Conservation (phyloP, 805 yeast species). For the Grigorovia humatica region DNA sequence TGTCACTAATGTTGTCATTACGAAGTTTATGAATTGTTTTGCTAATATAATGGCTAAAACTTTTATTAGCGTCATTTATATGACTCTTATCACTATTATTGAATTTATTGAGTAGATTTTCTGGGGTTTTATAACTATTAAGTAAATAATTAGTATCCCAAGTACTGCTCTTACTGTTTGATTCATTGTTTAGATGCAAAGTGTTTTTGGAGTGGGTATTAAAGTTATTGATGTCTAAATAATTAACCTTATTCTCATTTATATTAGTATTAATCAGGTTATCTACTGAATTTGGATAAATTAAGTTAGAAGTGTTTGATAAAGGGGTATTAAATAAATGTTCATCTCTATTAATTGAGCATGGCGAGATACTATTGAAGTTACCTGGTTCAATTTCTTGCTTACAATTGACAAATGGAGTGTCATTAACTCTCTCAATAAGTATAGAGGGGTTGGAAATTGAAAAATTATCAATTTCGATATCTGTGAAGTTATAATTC, state of each 20-base stretch:
- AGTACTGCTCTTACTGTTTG: background rate
- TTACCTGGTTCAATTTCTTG: background rate
- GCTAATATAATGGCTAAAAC: background rate
- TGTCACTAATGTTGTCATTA: background rate
- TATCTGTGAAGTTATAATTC: no score
- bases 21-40: background rate
- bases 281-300: background rate
- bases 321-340: background rate
- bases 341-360: background rate
- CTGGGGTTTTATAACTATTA: background rate
- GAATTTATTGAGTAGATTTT: background rate
- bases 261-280: background rate
- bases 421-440: no score
- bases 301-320: background rate
- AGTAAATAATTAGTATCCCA: background rate
- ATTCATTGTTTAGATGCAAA: background rate
- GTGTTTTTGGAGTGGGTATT: no score
- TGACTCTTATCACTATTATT: no score
- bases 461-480: no score
- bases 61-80: background rate
- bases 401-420: background rate
- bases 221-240: background rate
- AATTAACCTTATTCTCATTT: background rate
- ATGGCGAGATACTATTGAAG: background rate
- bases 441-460: no score